These are phyloP conservation scores for Neurospora intermedia DNA, from an alignment of 495 filamentous ascomycete species.

Conservation along the genomic window DNA sequence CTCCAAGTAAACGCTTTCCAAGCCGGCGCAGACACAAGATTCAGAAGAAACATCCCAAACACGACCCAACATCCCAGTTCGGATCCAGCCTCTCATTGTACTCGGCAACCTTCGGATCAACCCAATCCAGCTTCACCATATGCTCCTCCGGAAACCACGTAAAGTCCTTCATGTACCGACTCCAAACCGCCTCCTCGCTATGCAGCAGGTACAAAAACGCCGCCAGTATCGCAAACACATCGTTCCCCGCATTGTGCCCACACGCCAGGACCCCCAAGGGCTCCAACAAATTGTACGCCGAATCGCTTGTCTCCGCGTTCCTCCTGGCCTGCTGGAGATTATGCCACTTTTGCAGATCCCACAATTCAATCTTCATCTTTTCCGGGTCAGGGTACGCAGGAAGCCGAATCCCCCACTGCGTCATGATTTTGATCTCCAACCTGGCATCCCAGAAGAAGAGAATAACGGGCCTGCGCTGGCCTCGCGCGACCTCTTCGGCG, in stretches of 20 bases:
- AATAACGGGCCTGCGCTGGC: not conserved
- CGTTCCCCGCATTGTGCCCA: not conserved
- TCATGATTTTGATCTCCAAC: not conserved
- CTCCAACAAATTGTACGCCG: not conserved
- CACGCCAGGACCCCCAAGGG: not conserved
- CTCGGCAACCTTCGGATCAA: not conserved
- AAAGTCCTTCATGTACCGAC: not conserved
- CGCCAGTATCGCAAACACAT: not conserved
- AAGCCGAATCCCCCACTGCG: not conserved
- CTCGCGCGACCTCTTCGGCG: not conserved
- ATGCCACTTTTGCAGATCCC: not conserved
- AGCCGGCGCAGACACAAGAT: not conserved
- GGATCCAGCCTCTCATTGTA: not conserved
- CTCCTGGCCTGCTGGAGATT: not conserved
- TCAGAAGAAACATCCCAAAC: not conserved
- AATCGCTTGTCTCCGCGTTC: not conserved
- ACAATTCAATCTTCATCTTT: not conserved
- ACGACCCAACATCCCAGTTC: not conserved
- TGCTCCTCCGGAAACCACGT: not conserved
- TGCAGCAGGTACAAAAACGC: not conserved
- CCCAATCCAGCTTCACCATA: not conserved
- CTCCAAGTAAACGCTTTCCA: not conserved
- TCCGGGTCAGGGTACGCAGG: not conserved
- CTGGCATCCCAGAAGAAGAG: not conserved
- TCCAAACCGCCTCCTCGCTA: not conserved